Percentiles rank a stretch among this genome's conserved stretches.
Conservation (phyloP, 345 rosid genomes). For the Anacardium occidentale region DNA sequence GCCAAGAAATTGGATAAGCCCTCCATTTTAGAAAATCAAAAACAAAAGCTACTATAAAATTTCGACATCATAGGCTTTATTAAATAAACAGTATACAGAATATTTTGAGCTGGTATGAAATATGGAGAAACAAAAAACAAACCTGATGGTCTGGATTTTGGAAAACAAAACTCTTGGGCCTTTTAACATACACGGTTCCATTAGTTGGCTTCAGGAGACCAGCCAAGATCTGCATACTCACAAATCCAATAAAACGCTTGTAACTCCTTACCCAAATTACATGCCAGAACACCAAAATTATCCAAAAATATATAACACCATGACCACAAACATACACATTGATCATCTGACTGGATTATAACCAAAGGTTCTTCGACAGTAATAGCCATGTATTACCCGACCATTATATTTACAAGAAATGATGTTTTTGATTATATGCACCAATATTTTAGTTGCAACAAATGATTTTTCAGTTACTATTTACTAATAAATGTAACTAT, state of each 20-base stretch:
- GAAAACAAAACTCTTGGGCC: constrained; percentile 82
- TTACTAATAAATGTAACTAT: too few species aligned
- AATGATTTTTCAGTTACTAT: too few species aligned
- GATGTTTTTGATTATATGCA: too few species aligned
- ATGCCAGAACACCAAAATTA: not conserved
- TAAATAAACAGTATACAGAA: not conserved
- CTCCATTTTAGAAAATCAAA: too few species aligned
- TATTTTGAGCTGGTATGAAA: not conserved
- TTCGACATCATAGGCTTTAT: not conserved
- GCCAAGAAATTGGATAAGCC: not conserved
- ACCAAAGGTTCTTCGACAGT: too few species aligned
- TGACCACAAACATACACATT: not conserved
- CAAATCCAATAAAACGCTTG: constrained; percentile 8
- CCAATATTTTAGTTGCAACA: too few species aligned
- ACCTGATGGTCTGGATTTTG: constrained; percentile 98
- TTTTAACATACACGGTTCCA: constrained; percentile 54
- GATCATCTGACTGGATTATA: too few species aligned
- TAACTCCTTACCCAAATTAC: not conserved
- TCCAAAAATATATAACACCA: not conserved
- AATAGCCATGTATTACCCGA: too few species aligned
- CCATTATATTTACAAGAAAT: too few species aligned
- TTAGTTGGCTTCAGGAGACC: constrained; percentile 75
- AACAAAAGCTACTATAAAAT: not conserved
- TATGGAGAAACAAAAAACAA: constrained; percentile 7
- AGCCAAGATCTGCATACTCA: constrained; percentile 66